Percentiles rank a stretch among this genome's conserved stretches.
These are phyloP conservation scores for Phytophthora sp. DNA, from an alignment of 352 stramenopile genomes.

Conservation along the genomic window DNA sequence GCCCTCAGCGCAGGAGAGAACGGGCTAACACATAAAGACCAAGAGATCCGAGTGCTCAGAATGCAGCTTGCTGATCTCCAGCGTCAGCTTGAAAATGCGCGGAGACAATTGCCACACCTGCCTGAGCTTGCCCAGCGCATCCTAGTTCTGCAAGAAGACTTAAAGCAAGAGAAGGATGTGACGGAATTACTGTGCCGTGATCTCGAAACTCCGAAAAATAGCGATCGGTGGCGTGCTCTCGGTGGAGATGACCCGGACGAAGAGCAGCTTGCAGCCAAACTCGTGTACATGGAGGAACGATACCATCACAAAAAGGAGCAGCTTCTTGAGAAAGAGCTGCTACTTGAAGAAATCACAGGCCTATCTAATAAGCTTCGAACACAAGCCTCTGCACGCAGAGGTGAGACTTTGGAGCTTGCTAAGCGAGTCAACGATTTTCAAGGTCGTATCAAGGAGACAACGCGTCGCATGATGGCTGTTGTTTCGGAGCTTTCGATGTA, in stretches of 20 bases:
- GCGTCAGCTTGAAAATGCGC: constrained; percentile 80
- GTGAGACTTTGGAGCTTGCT: constrained; percentile 83
- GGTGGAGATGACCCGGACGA: constrained; percentile 90
- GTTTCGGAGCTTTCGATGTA: constrained; percentile 96
- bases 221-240: constrained; percentile 86
- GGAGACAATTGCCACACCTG: constrained; percentile 76
- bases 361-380: constrained; percentile 85
- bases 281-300: constrained; percentile 85
- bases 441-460: constrained; percentile 90
- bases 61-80: constrained; percentile 87
- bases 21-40: constrained; percentile 78
- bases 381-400: constrained; percentile 76
- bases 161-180: constrained; percentile 86
- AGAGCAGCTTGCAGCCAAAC: constrained; percentile 87
- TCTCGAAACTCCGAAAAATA: constrained; percentile 92
- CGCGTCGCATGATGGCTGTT: constrained; percentile 94
- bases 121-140: constrained; percentile 86
- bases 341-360: constrained; percentile 93
- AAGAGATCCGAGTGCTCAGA: constrained; percentile 78
- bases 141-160: constrained; percentile 77
- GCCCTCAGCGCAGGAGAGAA: constrained; percentile 84
- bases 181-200: constrained; percentile 91
- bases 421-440: constrained; percentile 93
- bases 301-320: constrained; percentile 93
- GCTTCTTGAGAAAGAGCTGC: constrained; percentile 94